Base-by-base conservation (phyloP, 228 moss, liverwort and hornwort genomes). In the Sphagnum magellanicum region DNA sequence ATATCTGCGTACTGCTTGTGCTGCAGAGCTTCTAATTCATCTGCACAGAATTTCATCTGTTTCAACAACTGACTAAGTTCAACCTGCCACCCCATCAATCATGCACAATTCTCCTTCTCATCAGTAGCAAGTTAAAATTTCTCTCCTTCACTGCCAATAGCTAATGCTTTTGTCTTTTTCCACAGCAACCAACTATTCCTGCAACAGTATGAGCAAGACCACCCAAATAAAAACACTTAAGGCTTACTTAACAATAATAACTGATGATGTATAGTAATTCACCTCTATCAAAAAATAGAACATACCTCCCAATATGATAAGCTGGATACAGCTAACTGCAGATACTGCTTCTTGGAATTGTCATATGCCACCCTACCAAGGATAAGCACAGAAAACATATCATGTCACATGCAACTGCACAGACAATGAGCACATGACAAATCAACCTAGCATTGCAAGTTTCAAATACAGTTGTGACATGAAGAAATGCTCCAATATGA, bases 301-400 rank as follows among this genome's bases (percentile, higher is more conserved):
- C 60, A 15, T 70, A 83, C 83, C 83, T 83, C 73, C 50, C 71
- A 71, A 62, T 70, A 76, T 8, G 68, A 76, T 69, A 83, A 74
- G 63, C 74, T 76, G 59, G 76, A 74, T 46, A 74, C 76, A 51
- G 83, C 73, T 66, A 79, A 76, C 74, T 79, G 83, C 68, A 83
- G 73, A 64, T 79, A 83, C 63, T 79, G 76, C 59, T 79, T 76
- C 74, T 76, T 83, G 32, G 79, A 71, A 53, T 76, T 73, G 61
- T 72, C 83, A 76, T 76, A 83, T n/a, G 79, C 71, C 71, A n/a
- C 70, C 71, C 83, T 83, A 68, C 55, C 63, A 74, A 32, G 32
- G 32, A 32, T 32, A 32, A 32, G 4, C n/a, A 65, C 3, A 70
- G 49, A 12, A 62, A 32, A 32, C 32, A 32, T 32, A 32, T 32